phyloP scores from a whole-genome alignment of 176 grass and related monocot species.

The Alloteropsis semialata region DNA sequence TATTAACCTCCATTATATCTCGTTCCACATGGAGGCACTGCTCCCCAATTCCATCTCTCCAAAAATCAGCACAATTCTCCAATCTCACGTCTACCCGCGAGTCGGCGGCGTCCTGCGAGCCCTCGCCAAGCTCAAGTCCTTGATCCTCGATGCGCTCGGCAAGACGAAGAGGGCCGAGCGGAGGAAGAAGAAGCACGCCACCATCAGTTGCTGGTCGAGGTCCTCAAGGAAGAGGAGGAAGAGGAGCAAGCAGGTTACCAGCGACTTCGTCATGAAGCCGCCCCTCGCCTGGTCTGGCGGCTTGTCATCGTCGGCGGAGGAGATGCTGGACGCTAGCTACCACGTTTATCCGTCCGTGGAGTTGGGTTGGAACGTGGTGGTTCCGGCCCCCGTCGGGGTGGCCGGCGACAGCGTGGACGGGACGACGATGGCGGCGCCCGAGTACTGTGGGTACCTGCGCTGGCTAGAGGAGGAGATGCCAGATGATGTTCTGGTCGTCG shows the following conservation, averaged over 20 bases:
- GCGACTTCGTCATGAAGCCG: conserved; percentile 11
- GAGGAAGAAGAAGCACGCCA: background rate
- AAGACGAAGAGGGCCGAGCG: conserved; percentile 22
- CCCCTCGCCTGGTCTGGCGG: conserved; percentile 24
- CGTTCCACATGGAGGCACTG: conserved; percentile 37
- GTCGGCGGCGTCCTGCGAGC: conserved; percentile 43
- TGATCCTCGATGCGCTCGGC: conserved; percentile 40
- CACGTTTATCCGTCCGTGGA: background rate
- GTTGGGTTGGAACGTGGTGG: conserved; percentile 26
- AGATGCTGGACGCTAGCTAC: background rate
- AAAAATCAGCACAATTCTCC: conserved; percentile 47
- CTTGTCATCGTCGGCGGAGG: background rate
- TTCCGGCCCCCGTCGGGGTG: background rate
- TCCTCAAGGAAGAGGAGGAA: background rate
- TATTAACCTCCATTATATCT: background rate
- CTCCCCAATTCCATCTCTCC: conserved; percentile 49
- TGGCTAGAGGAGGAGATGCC: conserved; percentile 58
- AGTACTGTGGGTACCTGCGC: conserved; percentile 48
- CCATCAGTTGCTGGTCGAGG: background rate
- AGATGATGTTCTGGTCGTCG: background rate
- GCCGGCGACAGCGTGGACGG: background rate
- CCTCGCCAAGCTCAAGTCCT: conserved; percentile 55
- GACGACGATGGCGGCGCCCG: background rate
- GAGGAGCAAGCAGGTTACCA: conserved; percentile 18
- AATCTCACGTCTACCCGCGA: conserved; percentile 50